Base-by-base conservation (phyloP, 768 basidiomycete genomes). In the Suillus spraguei region DNA sequence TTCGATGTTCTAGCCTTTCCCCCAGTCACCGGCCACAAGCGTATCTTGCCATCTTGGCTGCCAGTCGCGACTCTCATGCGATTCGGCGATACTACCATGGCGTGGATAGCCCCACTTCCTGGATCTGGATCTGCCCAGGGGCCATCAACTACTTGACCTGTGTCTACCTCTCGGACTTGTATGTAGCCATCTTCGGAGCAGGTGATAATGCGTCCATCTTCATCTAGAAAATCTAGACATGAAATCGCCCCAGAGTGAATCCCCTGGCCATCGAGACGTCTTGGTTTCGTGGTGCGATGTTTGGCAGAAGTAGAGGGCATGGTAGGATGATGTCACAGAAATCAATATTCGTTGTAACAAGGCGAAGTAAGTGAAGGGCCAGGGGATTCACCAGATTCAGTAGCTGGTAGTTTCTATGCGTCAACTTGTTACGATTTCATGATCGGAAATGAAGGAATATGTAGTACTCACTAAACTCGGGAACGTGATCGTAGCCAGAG, bases 201-300 rank as follows among this genome's bases (percentile, higher is more conserved):
- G 24, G 38, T 56, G 55, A 56, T 39, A 10, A 56, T 56, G 24
- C 16, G 5, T 39, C 55, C 38, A 56, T 39, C 55, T 39, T 39
- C 36, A 5, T 38, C 17, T 28, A 56, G 5, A 20, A 56, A 56
- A 10, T 56, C 54, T 4, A 56, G 14, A 36, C 54, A 56, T 24
- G 22, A 10, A 10, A 56, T 28, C 2, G 55, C 8, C 1, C 16
- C 24, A 5, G 55, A 56, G 17, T 56, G 24, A 9, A 3, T 17
- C 28, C 6, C 5, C 38, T 3, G 4, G 28, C 10, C 8, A 9
- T 49, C 1, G 16, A 11, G 55, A 38, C 36, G 24, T 38, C 1
- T 22, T 55, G 54, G 46, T 47, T 47, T 32, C 20, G 13, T n/a
- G 13, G n/a, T 24, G 20, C 39, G 10, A 39, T 24, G 24, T 28